Evolutionary conservation across 106 monocot genomes (phyloP).

Genomic region (Dioscorea zingiberensis): DNA sequence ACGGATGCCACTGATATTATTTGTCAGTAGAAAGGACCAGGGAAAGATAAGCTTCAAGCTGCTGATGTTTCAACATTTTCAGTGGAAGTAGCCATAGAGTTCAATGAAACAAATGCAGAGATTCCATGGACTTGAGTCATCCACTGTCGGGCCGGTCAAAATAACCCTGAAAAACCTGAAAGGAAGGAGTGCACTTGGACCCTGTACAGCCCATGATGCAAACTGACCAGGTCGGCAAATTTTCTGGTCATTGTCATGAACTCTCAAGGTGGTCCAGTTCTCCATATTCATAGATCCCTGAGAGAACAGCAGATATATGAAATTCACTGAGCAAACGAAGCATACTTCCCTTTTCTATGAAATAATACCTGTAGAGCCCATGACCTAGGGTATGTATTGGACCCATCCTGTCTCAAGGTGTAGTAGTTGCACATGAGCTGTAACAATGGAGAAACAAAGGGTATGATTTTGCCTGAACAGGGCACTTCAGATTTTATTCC

Average conservation of each 20-base stretch:
- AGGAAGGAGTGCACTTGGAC: conserved; percentile 63
- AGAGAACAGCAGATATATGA: neutral
- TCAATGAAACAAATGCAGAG: conserved; percentile 94
- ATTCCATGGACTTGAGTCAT: conserved; percentile 49
- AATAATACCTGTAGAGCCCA: conserved; percentile 81
- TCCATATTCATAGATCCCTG: conserved; percentile 82
- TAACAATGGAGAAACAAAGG: conserved; percentile 3
- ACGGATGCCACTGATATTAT: no score
- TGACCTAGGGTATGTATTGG: conserved; percentile 51
- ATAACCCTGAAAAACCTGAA: conserved; percentile 82
- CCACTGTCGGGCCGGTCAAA: conserved; percentile 40
- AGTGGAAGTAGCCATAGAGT: conserved; percentile 80
- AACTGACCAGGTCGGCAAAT: conserved; percentile 80
- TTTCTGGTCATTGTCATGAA: conserved; percentile 68
- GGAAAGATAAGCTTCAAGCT: no score
- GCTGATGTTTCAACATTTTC: neutral
- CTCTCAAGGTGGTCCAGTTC: conserved; percentile 65
- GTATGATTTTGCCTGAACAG: neutral
- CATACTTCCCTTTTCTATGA: neutral
- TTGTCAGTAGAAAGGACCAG: no score
- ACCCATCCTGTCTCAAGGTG: conserved; percentile 93
- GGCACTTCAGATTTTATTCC: no score
- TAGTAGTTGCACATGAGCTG: conserved; percentile 99
- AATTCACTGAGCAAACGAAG: neutral
- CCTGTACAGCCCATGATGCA: conserved; percentile 68